These are phyloP conservation scores for Xylaria sp. DNA, from an alignment of 2,329 filamentous ascomycete species.

Conservation along the genomic window DNA sequence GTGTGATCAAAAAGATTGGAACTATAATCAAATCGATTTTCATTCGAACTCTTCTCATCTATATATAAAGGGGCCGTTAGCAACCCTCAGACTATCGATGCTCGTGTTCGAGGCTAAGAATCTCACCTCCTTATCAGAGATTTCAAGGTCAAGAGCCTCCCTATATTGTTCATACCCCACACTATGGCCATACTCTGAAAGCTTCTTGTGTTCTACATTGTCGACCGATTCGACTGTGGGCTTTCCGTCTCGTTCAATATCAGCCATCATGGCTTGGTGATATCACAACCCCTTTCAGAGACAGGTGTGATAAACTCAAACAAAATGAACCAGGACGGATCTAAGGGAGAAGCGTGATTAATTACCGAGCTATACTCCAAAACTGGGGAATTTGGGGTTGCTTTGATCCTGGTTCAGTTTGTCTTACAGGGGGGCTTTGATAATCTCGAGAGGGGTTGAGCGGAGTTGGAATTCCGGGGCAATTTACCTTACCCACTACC, in stretches of 20 bases:
- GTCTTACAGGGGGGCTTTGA: neutral
- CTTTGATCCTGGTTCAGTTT: neutral
- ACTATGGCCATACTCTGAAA: neutral
- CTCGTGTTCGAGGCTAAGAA: neutral
- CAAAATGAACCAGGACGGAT: neutral
- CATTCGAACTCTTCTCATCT: slow-evolving; percentile 40
- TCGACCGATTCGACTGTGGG: neutral
- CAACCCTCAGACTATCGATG: neutral
- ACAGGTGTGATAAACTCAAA: neutral
- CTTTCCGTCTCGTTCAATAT: neutral
- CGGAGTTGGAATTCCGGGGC: neutral
- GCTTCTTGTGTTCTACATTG: neutral
- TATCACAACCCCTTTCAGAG: neutral
- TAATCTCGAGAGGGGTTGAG: neutral
- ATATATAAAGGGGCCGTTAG: neutral
- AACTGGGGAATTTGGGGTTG: neutral
- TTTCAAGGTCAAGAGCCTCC: slow-evolving; percentile 36
- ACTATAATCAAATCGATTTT: slow-evolving; percentile 50
- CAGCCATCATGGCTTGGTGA: neutral
- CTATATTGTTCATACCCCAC: slow-evolving; percentile 40
- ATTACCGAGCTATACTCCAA: neutral
- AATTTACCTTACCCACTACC: neutral
- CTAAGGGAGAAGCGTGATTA: neutral
- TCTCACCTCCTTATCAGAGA: slow-evolving; percentile 38
- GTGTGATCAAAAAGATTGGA: slow-evolving; percentile 48